Percentiles rank a stretch among this genome's conserved stretches.
Conservation (phyloP, 352 stramenopile genomes). For the Pythium sukuiense region DNA sequence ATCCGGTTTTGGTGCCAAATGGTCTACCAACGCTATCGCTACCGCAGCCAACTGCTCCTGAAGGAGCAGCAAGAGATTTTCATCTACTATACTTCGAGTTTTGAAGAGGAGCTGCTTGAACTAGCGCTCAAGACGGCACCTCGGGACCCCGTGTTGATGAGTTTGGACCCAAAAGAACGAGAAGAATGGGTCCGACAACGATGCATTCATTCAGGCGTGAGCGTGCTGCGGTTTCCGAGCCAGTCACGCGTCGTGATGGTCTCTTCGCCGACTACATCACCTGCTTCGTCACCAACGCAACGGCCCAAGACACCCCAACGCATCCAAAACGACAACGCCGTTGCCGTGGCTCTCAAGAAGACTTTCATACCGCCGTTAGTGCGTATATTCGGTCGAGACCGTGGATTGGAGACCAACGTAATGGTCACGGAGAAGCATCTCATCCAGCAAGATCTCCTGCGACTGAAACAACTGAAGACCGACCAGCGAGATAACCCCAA, state of each 20-base stretch:
- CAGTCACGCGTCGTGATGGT: constrained; percentile 23
- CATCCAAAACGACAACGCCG: constrained; percentile 11
- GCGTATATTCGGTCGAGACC: constrained; percentile 56
- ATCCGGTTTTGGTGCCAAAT: constrained; percentile 81
- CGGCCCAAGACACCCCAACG: constrained; percentile 11
- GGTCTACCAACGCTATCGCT: constrained; percentile 62
- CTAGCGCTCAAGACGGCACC: constrained; percentile 48
- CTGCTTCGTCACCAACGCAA: background rate
- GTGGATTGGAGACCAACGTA: constrained; percentile 43
- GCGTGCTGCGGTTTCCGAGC: constrained; percentile 52
- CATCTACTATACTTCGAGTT: constrained; percentile 68
- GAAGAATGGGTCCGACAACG: constrained; percentile 39
- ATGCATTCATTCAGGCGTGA: constrained; percentile 52
- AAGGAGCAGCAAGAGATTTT: constrained; percentile 62
- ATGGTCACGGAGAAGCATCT: constrained; percentile 63
- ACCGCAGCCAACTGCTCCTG: constrained; percentile 53
- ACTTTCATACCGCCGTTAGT: constrained; percentile 37
- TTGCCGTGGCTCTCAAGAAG: constrained; percentile 14
- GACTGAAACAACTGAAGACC: constrained; percentile 14
- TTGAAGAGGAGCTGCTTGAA: constrained; percentile 57
- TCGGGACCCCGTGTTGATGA: constrained; percentile 69
- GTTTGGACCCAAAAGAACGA: constrained; percentile 40
- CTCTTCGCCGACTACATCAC: background rate
- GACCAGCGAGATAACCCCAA: constrained; percentile 9
- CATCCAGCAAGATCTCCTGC: constrained; percentile 49